Base-by-base conservation (phyloP, 1,284 basidiomycete genomes). In the Chondrostereum purpureum region DNA sequence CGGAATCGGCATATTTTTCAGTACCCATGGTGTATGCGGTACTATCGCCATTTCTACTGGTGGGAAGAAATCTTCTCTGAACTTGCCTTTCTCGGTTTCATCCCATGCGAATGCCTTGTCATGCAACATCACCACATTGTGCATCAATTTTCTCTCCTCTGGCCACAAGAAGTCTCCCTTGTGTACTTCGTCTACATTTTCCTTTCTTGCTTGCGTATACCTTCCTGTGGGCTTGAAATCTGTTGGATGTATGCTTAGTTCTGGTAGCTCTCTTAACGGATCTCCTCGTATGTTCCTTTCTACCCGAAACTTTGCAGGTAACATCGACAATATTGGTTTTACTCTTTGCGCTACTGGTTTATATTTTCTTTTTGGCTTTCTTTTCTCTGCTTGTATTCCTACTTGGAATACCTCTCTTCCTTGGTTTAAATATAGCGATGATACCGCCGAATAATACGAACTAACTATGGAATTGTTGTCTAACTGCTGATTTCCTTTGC, bases 1-100 rank as follows among this genome's bases (percentile, higher is more conserved):
- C 65, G 66, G 39, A 70, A 58, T 1, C 62, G 64, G 3, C 41
- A 67, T 67, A 42, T 70, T 66, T 8, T 51, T 50, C 10, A 57
- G 39, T 0, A 60, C 55, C 66, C 67, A 69, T 0, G 65, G 66
- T 0, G 42, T 57, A 42, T 70, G 68, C 2, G 49, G 49, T 1
- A 70, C 47, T 1, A 58, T 52, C 0, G 66, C 62, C 17, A 69
- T 63, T 4, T 56, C 43, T 8, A 66, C 52, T 0, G 64, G 62
- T 0, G 55, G 53, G 45, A 69, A 68, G 53, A 58, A 68, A 6
- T 68, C 63, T 5, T 55, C 44, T 0, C 50, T 46, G 42, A 70
- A 68, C 0, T 44, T 39, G 0, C 68, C 66, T 16, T 57, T 43
- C 43, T 70, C 61, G 0, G 39, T 22, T 31, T 69, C 60, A 6